These are phyloP conservation scores for Lipomyces orientalis DNA, from an alignment of 805 yeast genomes.

Conservation along the genomic window DNA sequence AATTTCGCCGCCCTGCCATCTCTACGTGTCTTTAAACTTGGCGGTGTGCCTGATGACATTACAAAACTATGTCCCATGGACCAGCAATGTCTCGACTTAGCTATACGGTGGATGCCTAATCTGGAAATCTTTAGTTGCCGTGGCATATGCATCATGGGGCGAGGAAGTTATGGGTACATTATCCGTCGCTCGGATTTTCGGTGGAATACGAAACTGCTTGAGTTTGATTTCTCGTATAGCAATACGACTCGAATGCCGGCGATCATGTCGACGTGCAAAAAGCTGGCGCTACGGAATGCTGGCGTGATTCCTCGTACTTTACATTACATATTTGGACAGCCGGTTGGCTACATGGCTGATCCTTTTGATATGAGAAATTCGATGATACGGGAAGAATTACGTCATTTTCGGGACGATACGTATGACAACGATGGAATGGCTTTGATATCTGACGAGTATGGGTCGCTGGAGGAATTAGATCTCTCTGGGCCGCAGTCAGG, in stretches of 20 bases:
- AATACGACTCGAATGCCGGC: constrained; percentile 27
- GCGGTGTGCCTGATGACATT: constrained; percentile 15
- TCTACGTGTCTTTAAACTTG: constrained; percentile 14
- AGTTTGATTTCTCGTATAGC: constrained; percentile 21
- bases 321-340: constrained; percentile 6
- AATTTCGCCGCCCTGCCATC: constrained; percentile 23
- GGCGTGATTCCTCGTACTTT: constrained; percentile 16
- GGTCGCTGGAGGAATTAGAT: constrained; percentile 17
- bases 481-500: constrained; percentile 20
- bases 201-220: constrained; percentile 7
- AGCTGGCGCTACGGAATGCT: constrained; percentile 14
- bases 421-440: constrained; percentile 1
- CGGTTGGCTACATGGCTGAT: constrained; percentile 21
- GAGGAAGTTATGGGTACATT: constrained; percentile 27
- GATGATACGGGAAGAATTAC: constrained; percentile 4
- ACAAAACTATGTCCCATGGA: constrained; percentile 14
- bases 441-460: constrained; percentile 15
- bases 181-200: constrained; percentile 22
- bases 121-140: constrained; percentile 20
- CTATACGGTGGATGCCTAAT: constrained; percentile 31
- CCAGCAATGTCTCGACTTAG: constrained; percentile 31
- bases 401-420: neutral
- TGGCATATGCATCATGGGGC: constrained; percentile 25
- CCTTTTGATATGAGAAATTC: neutral
- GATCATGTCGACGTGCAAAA: constrained; percentile 5